Conservation (phyloP, 2,329 filamentous ascomycete species). For the Sarocladium oryzae region DNA sequence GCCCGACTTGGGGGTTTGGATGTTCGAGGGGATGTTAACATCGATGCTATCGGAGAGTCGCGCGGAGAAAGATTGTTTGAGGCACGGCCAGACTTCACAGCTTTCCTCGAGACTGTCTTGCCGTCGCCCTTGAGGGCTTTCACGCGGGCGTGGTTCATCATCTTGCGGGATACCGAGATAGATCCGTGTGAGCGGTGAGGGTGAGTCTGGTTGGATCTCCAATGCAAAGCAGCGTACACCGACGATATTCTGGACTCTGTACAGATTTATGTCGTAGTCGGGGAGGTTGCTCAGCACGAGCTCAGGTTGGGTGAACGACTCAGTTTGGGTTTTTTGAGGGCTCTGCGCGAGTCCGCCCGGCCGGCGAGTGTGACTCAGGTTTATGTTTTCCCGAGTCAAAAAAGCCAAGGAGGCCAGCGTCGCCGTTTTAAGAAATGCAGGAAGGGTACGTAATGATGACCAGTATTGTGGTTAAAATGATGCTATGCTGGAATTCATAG, state of each 20-base stretch:
- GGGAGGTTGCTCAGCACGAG: background rate
- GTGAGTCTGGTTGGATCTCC: too few relatives aligned
- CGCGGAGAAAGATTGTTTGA: conserved; percentile 52
- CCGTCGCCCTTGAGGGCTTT: conserved; percentile 63
- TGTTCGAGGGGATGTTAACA: conserved; percentile 48
- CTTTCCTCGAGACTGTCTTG: conserved; percentile 67
- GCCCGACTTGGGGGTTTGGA: conserved; percentile 57
- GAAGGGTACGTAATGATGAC: background rate
- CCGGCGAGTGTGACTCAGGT: background rate
- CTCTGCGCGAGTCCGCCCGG: background rate
- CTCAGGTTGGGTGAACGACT: too few relatives aligned
- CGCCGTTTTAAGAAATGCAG: background rate
- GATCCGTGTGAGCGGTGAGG: background rate
- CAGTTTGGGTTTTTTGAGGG: background rate
- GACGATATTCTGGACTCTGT: too few relatives aligned
- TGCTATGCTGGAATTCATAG: background rate
- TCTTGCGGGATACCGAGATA: background rate
- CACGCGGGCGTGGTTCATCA: conserved; percentile 59
- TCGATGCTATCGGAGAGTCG: conserved; percentile 52
- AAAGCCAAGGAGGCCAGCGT: background rate
- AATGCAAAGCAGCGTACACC: too few relatives aligned
- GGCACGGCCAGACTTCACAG: conserved; percentile 50
- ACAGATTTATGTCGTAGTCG: background rate
- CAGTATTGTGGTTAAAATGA: background rate
- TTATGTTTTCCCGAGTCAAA: background rate